Conservation (phyloP, 371 early-diverging fungal species). For the Zychaea mexicana region DNA sequence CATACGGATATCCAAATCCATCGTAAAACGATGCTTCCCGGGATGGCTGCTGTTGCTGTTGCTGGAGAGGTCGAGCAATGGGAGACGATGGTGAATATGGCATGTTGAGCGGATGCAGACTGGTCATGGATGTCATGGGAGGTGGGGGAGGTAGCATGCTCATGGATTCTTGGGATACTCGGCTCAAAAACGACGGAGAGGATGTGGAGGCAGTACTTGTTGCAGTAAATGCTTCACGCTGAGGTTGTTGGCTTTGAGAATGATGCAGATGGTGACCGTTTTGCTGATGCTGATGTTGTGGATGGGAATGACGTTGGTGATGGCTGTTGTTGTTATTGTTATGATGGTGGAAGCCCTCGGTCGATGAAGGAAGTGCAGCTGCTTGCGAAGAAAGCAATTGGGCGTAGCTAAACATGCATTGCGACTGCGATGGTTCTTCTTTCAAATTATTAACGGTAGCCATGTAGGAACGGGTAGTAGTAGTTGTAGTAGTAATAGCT, state of each 20-base stretch:
- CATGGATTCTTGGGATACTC: neutral
- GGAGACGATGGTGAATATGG: conserved; percentile 14
- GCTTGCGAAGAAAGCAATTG: conserved; percentile 7
- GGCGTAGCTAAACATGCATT: conserved; percentile 10
- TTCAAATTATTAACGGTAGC: conserved; percentile 1
- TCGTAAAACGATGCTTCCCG: neutral
- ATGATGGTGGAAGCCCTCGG: neutral
- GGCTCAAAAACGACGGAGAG: neutral
- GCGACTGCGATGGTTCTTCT: neutral
- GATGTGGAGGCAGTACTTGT: neutral
- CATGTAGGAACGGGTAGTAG: neutral
- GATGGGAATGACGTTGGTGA: neutral
- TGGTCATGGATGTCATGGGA: neutral
- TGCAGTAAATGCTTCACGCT: neutral
- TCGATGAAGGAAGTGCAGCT: neutral
- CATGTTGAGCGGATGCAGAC: conserved; percentile 3
- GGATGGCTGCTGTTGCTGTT: neutral
- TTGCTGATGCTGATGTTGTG: neutral
- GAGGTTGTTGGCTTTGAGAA: neutral
- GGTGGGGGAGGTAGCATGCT: neutral
- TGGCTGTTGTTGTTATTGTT: neutral
- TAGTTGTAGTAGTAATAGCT: neutral
- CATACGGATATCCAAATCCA: conserved; percentile 8
- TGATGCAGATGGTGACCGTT: too few relatives aligned
- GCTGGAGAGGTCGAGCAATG: conserved; percentile 9